These are phyloP conservation scores for Raffaelea albimanens DNA, from an alignment of 2,329 filamentous ascomycete genomes.

Conservation along the genomic window DNA sequence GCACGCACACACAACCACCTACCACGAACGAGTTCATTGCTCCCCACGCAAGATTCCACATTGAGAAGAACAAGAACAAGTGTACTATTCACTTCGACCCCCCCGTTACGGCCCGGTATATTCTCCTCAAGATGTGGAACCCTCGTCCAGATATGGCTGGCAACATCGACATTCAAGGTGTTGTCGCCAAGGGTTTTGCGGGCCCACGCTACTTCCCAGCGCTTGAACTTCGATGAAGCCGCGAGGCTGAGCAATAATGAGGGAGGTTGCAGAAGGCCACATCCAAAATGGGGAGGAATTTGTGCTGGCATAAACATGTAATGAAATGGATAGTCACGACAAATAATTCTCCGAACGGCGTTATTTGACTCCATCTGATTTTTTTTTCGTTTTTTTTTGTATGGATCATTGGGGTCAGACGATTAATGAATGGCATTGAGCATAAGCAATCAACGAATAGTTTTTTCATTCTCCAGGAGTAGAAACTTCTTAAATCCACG, in stretches of 20 bases:
- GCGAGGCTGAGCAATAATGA: not conserved
- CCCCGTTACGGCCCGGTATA: conserved; percentile 70
- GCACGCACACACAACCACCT: no score
- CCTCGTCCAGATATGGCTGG: conserved; percentile 52
- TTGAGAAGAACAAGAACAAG: conserved; percentile 71
- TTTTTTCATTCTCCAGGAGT: no score
- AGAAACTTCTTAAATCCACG: no score
- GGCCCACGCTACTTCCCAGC: conserved; percentile 78
- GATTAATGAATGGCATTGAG: no score
- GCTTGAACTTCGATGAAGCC: conserved; percentile 44
- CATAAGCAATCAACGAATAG: no score
- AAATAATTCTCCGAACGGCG: not conserved
- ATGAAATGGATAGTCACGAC: not conserved
- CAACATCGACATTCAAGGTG: conserved; percentile 85
- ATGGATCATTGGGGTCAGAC: no score
- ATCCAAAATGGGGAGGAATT: not conserved
- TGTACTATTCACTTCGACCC: conserved; percentile 82
- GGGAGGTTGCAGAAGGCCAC: no score
- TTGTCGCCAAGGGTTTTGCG: conserved; percentile 74
- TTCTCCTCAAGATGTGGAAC: conserved; percentile 86
- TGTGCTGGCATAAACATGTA: no score
- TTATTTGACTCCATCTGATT: no score
- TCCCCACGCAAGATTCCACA: conserved; percentile 75
- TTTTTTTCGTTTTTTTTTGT: no score
- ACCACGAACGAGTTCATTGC: not conserved